phyloP scores from a whole-genome alignment of 169 alveolate genomes.

The Prorocentrum cordatum region DNA sequence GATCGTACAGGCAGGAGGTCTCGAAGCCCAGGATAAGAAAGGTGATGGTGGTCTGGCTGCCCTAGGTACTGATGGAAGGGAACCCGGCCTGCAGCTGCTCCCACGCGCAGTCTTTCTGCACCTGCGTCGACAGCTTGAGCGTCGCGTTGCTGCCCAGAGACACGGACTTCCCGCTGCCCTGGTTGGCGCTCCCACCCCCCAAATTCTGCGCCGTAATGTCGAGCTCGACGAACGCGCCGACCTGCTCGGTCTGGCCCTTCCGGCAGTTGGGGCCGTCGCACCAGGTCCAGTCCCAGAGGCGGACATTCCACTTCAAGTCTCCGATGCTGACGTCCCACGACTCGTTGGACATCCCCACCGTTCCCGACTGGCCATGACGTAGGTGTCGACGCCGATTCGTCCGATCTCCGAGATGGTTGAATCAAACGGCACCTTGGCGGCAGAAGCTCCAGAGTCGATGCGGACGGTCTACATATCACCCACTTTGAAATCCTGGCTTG shows the following conservation, averaged over 20 bases:
- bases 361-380: neutral
- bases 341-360: slow-evolving; percentile 6
- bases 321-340: neutral
- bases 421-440: slow-evolving; percentile 3
- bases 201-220: slow-evolving; percentile 17
- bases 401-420: slow-evolving; percentile 10
- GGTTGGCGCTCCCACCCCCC: slow-evolving; percentile 19
- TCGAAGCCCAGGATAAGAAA: no score
- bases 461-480: neutral
- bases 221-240: neutral
- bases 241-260: neutral
- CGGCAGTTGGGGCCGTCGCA: slow-evolving; percentile 9
- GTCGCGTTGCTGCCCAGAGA: neutral
- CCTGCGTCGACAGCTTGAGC: neutral
- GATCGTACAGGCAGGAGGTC: no score
- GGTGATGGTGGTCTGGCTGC: slow-evolving; percentile 11
- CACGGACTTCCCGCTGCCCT: slow-evolving; percentile 9
- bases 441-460: neutral
- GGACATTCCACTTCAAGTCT: slow-evolving; percentile 13
- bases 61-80: neutral
- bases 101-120: neutral
- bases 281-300: slow-evolving; percentile 36
- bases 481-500: neutral
- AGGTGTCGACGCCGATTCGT: neutral
- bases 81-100: neutral